Base-by-base conservation (phyloP, 768 basidiomycete species). In the Pleurotus cornucopiae region DNA sequence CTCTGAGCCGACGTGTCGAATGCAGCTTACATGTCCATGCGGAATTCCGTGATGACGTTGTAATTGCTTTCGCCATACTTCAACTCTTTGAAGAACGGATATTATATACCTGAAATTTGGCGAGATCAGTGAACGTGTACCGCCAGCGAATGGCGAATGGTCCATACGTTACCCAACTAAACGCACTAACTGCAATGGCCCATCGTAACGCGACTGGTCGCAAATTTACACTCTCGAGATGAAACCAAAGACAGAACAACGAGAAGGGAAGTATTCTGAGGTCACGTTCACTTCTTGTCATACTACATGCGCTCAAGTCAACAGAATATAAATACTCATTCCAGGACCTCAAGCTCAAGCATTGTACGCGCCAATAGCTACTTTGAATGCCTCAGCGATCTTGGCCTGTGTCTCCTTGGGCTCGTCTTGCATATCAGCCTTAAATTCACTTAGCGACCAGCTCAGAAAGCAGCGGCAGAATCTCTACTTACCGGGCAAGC, bases 401-500 rank as follows among this genome's bases (percentile, higher is more conserved):
- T 40, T 25, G 12, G 14, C 51, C 39, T 53, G 39, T 12, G 51
- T 53, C 51, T 37, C 51, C 14, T 18, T 14, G 4, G 51, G 51
- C 39, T 53, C 51, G 20, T 39, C 37, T 23, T 41, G 39, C 51
- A 53, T 53, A 1, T 53, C 51, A 14, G 21, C 51, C 51, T 53
- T 20, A 40, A 13, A 51, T 37, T 13, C 14, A 53, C 14, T 20
- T 18, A 37, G 13, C 13, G 5, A 39, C 16, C 34, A 18, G 2
- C 4, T 39, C n/a, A 12, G n/a, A 11, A 52, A 14, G 14, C 20
- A 16, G 5, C 2, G 18, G 37, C 3, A 34, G 38, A 23, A 49
- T 9, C n/a, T 44, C 20, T 20, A 53, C 51, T 53, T 18, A 55
- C 54, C 6, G 54, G 54, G 37, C 43, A 45, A 13, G 43, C 54